A percentile compares a stretch with the other conserved stretches of the same genome.
phyloP scores from a whole-genome alignment of 2,329 filamentous ascomycete genomes.

The Fusarium haematococcum region DNA sequence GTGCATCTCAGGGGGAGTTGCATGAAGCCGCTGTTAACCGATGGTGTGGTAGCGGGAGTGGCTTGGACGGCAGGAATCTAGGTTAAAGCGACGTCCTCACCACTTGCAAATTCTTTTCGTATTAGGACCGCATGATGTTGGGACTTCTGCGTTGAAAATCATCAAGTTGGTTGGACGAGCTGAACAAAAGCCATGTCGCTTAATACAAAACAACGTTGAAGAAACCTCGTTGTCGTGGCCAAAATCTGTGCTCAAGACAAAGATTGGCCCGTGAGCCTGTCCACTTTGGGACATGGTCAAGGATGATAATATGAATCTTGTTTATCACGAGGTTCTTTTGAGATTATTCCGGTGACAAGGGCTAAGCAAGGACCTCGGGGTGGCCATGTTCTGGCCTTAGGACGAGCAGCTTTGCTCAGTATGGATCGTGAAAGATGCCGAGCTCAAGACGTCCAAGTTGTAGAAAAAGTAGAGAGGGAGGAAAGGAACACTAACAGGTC shows the following conservation, averaged over 20 bases:
- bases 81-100: background rate
- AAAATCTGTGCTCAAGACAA: background rate
- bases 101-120: background rate
- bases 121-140: background rate
- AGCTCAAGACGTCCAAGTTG: background rate
- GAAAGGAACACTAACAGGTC: background rate
- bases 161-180: background rate
- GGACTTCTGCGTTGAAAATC: background rate
- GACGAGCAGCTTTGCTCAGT: background rate
- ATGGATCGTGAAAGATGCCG: background rate
- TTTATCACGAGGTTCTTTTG: background rate
- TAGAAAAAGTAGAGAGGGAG: background rate
- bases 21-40: slow-evolving; percentile 1
- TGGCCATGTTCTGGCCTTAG: background rate
- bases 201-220: background rate
- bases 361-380: background rate
- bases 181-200: background rate
- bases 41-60: background rate
- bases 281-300: background rate
- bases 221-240: background rate
- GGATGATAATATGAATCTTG: background rate
- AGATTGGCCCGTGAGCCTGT: background rate
- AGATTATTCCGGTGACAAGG: background rate
- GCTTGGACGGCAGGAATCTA: background rate
- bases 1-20: background rate